phyloP scores from a whole-genome alignment of 192 early-diverging fungal species.

The Allomyces macrogynus region DNA sequence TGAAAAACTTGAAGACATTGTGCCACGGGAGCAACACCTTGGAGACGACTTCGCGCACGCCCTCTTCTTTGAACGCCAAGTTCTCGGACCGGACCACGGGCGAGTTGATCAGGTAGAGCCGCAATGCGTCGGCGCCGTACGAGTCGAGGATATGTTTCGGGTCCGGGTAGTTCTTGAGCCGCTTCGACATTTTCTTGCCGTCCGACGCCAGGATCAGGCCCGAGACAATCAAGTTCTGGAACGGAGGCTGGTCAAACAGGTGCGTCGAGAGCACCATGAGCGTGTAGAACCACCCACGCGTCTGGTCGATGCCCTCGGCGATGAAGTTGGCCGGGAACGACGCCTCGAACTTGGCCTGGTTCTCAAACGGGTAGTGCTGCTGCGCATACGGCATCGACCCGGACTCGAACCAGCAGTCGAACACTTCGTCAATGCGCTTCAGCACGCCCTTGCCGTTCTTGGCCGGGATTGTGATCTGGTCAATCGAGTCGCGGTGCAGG shows the following conservation, averaged over 20 bases:
- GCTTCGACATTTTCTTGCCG: slow-evolving; percentile 99
- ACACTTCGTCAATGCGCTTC: slow-evolving; percentile 80
- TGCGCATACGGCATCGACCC: slow-evolving; percentile 98
- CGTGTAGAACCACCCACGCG: slow-evolving; percentile 99
- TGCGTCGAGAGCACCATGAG: slow-evolving; percentile 89
- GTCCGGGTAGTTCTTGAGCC: slow-evolving; percentile 95
- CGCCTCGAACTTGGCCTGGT: slow-evolving; percentile 61
- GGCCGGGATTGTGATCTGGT: slow-evolving; percentile 91
- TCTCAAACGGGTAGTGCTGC: slow-evolving; percentile 98
- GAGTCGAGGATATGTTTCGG: slow-evolving; percentile 57
- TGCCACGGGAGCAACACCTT: slow-evolving; percentile 96
- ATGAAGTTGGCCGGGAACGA: slow-evolving; percentile 98
- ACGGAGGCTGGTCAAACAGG: slow-evolving; percentile 82
- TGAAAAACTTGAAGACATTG: slow-evolving; percentile 95
- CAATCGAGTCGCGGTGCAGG: slow-evolving; percentile 90
- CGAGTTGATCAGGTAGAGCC: slow-evolving; percentile 91
- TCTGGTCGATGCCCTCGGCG: slow-evolving; percentile 98
- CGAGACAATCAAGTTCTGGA: slow-evolving; percentile 94
- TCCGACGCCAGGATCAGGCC: slow-evolving; percentile 90
- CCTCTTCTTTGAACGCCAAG: slow-evolving; percentile 87
- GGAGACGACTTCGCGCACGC: slow-evolving; percentile 83
- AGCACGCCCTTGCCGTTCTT: slow-evolving; percentile 64
- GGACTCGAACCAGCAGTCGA: slow-evolving; percentile 99
- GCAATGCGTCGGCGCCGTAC: slow-evolving; percentile 84
- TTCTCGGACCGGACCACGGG: slow-evolving; percentile 92